Conservation (phyloP, 805 yeast species). For the Grigorovia humatica region DNA sequence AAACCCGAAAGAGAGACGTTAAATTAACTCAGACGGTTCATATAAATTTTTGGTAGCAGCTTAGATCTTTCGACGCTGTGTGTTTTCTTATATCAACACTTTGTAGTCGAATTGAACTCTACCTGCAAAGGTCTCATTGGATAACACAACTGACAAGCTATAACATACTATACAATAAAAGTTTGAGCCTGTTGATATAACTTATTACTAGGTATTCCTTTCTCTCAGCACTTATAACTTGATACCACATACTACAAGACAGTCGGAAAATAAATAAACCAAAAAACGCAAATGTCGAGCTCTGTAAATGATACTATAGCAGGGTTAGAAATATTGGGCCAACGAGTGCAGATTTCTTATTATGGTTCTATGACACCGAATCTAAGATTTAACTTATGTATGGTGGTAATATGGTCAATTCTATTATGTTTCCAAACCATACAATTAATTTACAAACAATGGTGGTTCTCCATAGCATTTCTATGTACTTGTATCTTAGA, state of each 20-base stretch:
- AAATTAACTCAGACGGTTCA: neutral
- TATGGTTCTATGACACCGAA: slow-evolving; percentile 41
- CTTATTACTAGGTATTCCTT: too few relatives aligned
- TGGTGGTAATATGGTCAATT: slow-evolving; percentile 45
- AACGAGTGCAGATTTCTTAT: slow-evolving; percentile 17
- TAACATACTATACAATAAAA: too few relatives aligned
- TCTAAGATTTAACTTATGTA: slow-evolving; percentile 47
- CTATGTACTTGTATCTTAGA: slow-evolving; percentile 49
- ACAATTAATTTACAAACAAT: slow-evolving; percentile 40
- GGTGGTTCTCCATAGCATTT: slow-evolving; percentile 58
- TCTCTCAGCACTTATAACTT: too few relatives aligned
- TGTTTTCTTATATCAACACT: neutral
- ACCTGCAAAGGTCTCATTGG: too few relatives aligned
- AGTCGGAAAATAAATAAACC: neutral
- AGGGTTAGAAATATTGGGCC: slow-evolving; percentile 35
- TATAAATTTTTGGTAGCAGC: neutral
- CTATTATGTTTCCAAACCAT: slow-evolving; percentile 35
- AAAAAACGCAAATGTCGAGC: neutral
- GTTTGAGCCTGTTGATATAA: too few relatives aligned
- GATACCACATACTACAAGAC: too few relatives aligned
- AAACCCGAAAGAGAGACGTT: too few relatives aligned
- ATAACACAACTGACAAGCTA: too few relatives aligned
- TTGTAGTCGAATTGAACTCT: too few relatives aligned
- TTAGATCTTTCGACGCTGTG: neutral
- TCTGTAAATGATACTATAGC: slow-evolving; percentile 25